Conservation (phyloP, 345 rosid species). For the Atalantia buxifolia region DNA sequence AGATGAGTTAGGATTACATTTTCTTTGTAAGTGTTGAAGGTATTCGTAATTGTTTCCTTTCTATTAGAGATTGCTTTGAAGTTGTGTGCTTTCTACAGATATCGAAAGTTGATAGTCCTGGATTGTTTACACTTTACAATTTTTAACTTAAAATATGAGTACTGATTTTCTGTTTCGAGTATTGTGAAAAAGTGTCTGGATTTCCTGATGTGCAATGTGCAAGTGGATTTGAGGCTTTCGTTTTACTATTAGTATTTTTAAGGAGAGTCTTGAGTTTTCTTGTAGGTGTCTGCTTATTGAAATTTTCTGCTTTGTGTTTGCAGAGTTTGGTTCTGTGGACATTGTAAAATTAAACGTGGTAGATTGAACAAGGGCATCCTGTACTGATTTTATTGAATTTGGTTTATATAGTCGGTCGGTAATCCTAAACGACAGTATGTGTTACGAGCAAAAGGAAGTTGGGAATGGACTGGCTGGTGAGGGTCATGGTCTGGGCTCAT, state of each 20-base stretch:
- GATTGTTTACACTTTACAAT: not conserved
- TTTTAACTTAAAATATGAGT: not conserved
- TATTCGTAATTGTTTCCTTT: not conserved
- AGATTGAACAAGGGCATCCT: conserved; percentile 20
- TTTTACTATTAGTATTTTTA: not conserved
- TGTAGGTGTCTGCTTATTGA: not conserved
- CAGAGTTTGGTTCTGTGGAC: conserved; percentile 8
- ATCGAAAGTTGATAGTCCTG: not conserved
- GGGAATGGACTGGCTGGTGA: conserved; percentile 32
- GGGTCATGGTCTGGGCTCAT: conserved; percentile 40
- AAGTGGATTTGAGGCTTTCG: not conserved
- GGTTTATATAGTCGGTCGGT: conserved; percentile 20
- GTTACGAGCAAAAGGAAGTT: conserved; percentile 41
- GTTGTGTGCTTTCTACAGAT: not conserved
- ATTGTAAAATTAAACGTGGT: conserved; percentile 12
- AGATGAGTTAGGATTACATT: not conserved
- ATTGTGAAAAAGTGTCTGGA: not conserved
- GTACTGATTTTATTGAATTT: conserved; percentile 34
- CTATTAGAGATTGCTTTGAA: not conserved
- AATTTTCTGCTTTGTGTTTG: conserved; percentile 13
- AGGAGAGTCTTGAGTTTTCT: not conserved
- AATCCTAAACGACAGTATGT: conserved; percentile 25
- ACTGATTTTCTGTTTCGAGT: not conserved
- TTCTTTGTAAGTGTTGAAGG: not conserved
- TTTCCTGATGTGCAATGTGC: not conserved